Base-by-base conservation (phyloP, 129 eudicot genomes). In the Dittrichia graveolens region DNA sequence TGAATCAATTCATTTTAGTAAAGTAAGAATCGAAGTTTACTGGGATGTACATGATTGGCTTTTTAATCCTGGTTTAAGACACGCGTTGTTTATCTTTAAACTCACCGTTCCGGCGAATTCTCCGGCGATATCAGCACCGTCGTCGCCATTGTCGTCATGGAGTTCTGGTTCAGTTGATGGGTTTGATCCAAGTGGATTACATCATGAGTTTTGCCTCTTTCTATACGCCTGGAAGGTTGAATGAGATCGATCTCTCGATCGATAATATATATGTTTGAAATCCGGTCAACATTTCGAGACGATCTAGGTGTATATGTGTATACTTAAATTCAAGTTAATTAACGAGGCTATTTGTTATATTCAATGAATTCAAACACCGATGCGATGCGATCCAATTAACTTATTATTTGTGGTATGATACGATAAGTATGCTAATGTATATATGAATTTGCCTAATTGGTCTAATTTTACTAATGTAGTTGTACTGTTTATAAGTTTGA, bases 1-100 rank as follows among this genome's bases (percentile, higher is more conserved):
- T 34, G 95, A 92, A 69, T 64, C 74, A 9, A 71, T 92, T 68
- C 74, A 80, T 67, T 58, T 92, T 8, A 75, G 81, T 13, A 87
- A 73, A 58, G 83, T 81, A 53, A 83, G 86, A 52, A 77, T 92
- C 5, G 98, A 92, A 75, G 96, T 89, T 47, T 92, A 72, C 65
- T 92, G 92, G 92, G 98, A 92, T 82, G 88, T 92, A 35, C 96
- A 92, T 78, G 96, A 92, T 58, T 92, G 98, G 98, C 80, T 92
- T 1, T 92, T 92, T 60, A 87, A 87, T 74, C 88, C 96, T 73
- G 96, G 98, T 61, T 79, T 92, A 75, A 78, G 96, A 73, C 88
- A 85, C 76, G 98, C 95, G 7, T 78, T 89, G 85, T 92, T 92
- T 68, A 89, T 92, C 60, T 85, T 92, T 73, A 89, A 89, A 78